Base-by-base conservation (phyloP, 1,284 basidiomycete species). In the Tilletia indica region DNA sequence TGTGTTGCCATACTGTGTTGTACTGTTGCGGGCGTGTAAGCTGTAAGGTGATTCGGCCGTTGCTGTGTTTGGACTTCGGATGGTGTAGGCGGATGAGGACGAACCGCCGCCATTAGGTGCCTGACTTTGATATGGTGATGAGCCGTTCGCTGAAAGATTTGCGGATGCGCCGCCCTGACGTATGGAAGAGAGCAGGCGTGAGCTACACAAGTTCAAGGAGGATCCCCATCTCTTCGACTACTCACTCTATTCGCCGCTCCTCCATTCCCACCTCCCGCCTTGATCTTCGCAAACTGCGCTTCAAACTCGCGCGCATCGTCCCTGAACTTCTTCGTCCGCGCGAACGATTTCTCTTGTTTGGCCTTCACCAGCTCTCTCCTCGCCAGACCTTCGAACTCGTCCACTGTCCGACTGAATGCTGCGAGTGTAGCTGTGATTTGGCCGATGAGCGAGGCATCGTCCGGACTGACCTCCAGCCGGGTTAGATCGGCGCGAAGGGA, bases 311-410 rank as follows among this genome's bases (percentile, higher is more conserved):
- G 73, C 58, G 78, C 79, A 61, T 84, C 82, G n/a, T 76, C 74
- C 25, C 76, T 75, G 69, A 84, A 82, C 68, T 83, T 78, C 45
- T 76, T 69, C 0, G 80, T 80, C 4, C 82, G 74, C 3, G 39
- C 71, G 21, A 84, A 71, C 1, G 82, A 82, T 54, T 83, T 83
- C n/a, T 83, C 80, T 49, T 82, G 78, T 70, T 84, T 84, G 11
- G 77, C 74, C 34, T 77, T 75, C 58, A 81, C 78, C 14, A 84
- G 74, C 66, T 84, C 82, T 31, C 79, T 76, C 48, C 78, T 80
- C 34, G 82, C 82, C 48, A 84, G 74, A n/a, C 75, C 73, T 69
- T 84, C 82, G 73, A 83, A 84, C 47, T 84, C 82, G 66, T 84
- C 82, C 21, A 83, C 77, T 0, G 82, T 84, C 2, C 79, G 74